A percentile compares a stretch with the other conserved stretches of the same genome.
phyloP scores from a whole-genome alignment of 2,329 filamentous ascomycete genomes.

The Ceratocystis papillata region DNA sequence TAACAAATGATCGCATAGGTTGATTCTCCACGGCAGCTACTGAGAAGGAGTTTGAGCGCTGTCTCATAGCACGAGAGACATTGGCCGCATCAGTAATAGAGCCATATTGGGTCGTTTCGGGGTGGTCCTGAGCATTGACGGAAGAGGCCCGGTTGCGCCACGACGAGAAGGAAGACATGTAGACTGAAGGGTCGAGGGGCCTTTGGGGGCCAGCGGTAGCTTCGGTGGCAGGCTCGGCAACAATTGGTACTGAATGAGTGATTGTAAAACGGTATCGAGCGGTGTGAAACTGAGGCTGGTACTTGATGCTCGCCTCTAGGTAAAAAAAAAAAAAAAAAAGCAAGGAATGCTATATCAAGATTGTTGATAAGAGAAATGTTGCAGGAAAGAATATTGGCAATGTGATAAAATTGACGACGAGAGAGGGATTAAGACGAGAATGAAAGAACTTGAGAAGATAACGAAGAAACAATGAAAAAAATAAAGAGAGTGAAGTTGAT shows the following conservation, averaged over 20 bases:
- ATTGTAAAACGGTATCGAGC: neutral
- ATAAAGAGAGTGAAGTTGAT: neutral
- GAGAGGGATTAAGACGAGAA: neutral
- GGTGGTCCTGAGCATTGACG: conserved; percentile 25
- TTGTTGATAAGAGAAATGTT: conserved; percentile 5
- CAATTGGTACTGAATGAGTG: neutral
- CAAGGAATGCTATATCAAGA: conserved; percentile 5
- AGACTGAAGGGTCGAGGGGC: neutral
- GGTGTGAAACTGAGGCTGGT: neutral
- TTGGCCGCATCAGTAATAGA: conserved; percentile 20
- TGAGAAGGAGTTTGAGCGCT: conserved; percentile 32
- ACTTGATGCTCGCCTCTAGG: neutral
- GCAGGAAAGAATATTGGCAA: neutral
- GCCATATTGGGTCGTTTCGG: conserved; percentile 26
- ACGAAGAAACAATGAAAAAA: conserved; percentile 1
- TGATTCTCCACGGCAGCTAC: conserved; percentile 31
- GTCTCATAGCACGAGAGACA: neutral
- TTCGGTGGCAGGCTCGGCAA: neutral
- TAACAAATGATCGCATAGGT: conserved; percentile 61
- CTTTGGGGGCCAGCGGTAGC: neutral
- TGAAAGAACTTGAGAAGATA: neutral
- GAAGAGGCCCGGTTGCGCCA: conserved; percentile 36
- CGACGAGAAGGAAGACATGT: conserved; percentile 34
- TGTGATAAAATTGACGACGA: neutral
- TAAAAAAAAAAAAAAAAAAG: conserved; percentile 8